Evolutionary conservation across 495 filamentous ascomycete genomes (phyloP).

Genomic region (Tetracladium setigerum): DNA sequence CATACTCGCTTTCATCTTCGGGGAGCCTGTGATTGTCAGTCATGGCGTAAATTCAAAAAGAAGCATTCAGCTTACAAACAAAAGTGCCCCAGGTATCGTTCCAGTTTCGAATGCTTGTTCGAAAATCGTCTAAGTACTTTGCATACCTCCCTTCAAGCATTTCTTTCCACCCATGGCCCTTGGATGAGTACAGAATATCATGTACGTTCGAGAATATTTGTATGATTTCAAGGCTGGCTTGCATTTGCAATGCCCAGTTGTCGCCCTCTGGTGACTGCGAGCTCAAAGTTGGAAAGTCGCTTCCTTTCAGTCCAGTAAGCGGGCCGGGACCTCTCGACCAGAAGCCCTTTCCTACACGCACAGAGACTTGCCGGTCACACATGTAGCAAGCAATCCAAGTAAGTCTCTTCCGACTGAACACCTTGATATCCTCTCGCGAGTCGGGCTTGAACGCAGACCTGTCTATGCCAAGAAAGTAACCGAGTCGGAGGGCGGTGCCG

Average conservation of each 20-base stretch:
- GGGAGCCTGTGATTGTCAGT: slow-evolving; percentile 33
- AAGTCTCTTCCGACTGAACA: slow-evolving; percentile 43
- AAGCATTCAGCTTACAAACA: slow-evolving; percentile 33
- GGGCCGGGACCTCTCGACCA: slow-evolving; percentile 60
- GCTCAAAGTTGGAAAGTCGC: slow-evolving; percentile 54
- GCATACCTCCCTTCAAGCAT: slow-evolving; percentile 60
- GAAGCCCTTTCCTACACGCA: slow-evolving; percentile 56
- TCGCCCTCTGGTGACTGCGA: slow-evolving; percentile 44
- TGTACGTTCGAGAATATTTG: slow-evolving; percentile 63
- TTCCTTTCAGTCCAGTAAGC: slow-evolving; percentile 49
- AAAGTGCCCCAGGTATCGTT: slow-evolving; percentile 55
- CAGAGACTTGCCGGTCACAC: slow-evolving; percentile 56
- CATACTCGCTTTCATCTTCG: slow-evolving; percentile 47
- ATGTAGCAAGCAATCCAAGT: slow-evolving; percentile 55
- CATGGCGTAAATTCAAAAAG: neutral
- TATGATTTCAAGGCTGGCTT: slow-evolving; percentile 55
- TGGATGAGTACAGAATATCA: slow-evolving; percentile 57
- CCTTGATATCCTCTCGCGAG: slow-evolving; percentile 39
- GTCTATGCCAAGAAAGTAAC: slow-evolving; percentile 54
- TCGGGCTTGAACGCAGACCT: slow-evolving; percentile 45
- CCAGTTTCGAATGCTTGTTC: slow-evolving; percentile 52
- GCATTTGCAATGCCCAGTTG: slow-evolving; percentile 55
- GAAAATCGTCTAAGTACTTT: slow-evolving; percentile 50
- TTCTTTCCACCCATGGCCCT: slow-evolving; percentile 54
- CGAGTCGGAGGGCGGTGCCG: slow-evolving; percentile 54